phyloP scores from a whole-genome alignment of 2,329 filamentous ascomycete species.

The Fusarium sororula region DNA sequence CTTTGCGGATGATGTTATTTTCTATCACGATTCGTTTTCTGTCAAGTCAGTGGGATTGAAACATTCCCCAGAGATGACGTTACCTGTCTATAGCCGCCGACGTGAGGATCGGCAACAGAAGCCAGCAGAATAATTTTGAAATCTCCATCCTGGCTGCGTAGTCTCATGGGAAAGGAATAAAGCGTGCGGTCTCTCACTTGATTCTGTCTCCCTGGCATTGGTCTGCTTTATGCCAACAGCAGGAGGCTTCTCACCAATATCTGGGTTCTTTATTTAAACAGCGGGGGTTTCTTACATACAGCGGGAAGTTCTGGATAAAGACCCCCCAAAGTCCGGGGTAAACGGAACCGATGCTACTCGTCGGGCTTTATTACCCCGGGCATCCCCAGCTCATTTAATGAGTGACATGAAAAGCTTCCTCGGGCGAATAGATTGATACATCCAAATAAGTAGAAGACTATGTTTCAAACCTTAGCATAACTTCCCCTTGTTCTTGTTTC shows the following conservation, averaged over 20 bases:
- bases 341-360: background rate
- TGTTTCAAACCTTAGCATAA: rapidly evolving
- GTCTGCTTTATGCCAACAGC: background rate
- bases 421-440: no score
- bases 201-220: no score
- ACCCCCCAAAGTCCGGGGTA: slow-evolving; percentile 1
- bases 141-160: background rate
- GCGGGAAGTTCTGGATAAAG: background rate
- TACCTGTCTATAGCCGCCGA: slow-evolving; percentile 11
- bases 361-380: slow-evolving; percentile 8
- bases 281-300: background rate
- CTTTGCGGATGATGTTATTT: slow-evolving; percentile 38
- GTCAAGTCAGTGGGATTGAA: background rate
- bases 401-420: background rate
- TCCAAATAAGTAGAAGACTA: background rate
- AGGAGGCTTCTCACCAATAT: background rate
- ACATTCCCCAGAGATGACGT: background rate
- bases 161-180: background rate
- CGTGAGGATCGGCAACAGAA: background rate
- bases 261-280: background rate
- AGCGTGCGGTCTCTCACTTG: no score
- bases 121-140: background rate
- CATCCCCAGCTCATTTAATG: background rate
- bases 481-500: rapidly evolving
- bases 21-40: slow-evolving; percentile 35